phyloP scores from a whole-genome alignment of 176 grass and related monocot species.

The Ensete glaucum region DNA sequence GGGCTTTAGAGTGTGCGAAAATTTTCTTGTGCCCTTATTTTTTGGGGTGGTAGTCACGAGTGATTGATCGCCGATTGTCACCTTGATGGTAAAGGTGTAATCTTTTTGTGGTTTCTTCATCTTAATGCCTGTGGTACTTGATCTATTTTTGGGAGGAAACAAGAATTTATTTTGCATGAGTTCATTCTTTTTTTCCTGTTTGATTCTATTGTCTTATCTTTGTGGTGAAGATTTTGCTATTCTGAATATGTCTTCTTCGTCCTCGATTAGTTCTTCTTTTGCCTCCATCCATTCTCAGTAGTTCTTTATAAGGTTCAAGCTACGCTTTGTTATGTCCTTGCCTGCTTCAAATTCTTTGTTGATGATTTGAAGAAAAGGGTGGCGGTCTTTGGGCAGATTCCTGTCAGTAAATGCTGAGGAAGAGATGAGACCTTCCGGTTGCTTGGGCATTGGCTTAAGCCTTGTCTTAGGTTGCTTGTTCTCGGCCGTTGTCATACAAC shows the following conservation, averaged over 20 bases:
- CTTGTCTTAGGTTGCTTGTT: slow-evolving; percentile 7
- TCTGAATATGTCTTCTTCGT: too few species aligned
- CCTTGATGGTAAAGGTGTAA: not conserved
- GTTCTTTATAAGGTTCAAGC: not conserved
- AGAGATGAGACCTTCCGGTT: slow-evolving; percentile 1
- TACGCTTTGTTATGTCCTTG: too few species aligned
- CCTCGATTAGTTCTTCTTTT: not conserved
- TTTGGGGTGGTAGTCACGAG: not conserved
- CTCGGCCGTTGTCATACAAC: not conserved
- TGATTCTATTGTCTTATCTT: not conserved
- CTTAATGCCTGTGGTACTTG: not conserved
- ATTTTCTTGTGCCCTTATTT: not conserved
- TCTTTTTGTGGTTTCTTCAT: not conserved
- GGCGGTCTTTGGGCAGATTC: not conserved
- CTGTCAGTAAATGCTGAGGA: not conserved
- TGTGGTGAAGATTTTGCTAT: not conserved
- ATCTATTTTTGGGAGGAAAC: not conserved
- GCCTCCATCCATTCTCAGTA: not conserved
- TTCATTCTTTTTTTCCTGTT: not conserved
- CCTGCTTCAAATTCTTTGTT: not conserved
- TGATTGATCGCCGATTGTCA: not conserved
- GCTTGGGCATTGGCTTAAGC: slow-evolving; percentile 9
- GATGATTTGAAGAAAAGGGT: not conserved
- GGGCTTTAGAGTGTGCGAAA: not conserved
- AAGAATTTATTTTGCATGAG: not conserved